Evolutionary conservation across 176 grass and related monocot species (phyloP).

Genomic region (Juncus inflexus): DNA sequence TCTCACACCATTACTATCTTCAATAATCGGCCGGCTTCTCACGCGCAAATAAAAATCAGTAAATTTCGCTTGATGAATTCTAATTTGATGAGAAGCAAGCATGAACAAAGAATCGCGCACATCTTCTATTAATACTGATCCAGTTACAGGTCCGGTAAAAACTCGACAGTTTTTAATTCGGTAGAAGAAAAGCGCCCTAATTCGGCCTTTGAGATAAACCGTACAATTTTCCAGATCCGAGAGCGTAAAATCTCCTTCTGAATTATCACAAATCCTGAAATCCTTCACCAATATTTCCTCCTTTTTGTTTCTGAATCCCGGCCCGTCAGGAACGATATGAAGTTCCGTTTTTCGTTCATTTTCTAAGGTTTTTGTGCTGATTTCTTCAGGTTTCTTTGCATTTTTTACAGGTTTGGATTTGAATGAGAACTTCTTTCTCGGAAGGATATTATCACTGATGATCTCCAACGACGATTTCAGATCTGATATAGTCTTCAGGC

Average conservation of each 20-base stretch:
- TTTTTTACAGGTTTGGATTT: constrained; percentile 62
- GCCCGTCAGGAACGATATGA: constrained; percentile 26
- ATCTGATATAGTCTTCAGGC: constrained; percentile 51
- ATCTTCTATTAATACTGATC: constrained; percentile 79
- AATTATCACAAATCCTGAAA: constrained; percentile 49
- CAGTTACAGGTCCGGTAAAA: constrained; percentile 59
- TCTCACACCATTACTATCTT: constrained; percentile 67
- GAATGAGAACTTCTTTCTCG: constrained; percentile 88
- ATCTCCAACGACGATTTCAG: constrained; percentile 53
- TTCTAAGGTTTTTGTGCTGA: constrained; percentile 16
- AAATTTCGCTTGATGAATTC: constrained; percentile 56
- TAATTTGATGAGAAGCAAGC: constrained; percentile 83
- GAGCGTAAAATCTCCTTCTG: constrained; percentile 76
- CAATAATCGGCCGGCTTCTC: constrained; percentile 83
- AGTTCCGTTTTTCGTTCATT: neutral
- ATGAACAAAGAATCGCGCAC: constrained; percentile 53
- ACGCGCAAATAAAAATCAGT: constrained; percentile 83
- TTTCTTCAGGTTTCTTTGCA: constrained; percentile 17
- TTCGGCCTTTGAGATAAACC: constrained; percentile 65
- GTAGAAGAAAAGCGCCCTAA: constrained; percentile 62
- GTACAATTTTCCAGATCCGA: constrained; percentile 59
- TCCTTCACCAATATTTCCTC: constrained; percentile 64
- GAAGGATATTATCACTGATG: constrained; percentile 38
- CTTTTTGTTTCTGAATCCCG: constrained; percentile 53
- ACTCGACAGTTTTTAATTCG: constrained; percentile 56